phyloP scores from a whole-genome alignment of 495 filamentous ascomycete species.

The Neurospora sp. region DNA sequence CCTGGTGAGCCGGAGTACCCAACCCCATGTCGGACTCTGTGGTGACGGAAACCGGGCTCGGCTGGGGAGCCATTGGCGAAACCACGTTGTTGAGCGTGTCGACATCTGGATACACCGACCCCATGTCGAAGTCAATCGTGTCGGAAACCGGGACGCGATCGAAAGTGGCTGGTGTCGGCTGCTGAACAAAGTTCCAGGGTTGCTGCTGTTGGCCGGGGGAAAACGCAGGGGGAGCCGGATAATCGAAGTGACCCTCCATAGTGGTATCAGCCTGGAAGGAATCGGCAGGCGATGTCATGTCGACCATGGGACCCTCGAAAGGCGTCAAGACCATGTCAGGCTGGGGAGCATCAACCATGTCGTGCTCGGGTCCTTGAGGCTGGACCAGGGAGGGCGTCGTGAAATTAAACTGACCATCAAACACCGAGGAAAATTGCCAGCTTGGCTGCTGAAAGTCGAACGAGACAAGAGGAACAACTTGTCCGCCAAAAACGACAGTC shows the following conservation, averaged over 20 bases:
- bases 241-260: neutral
- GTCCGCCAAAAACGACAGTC: neutral
- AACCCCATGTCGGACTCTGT: neutral
- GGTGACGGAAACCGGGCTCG: neutral
- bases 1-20: neutral
- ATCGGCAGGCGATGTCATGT: neutral
- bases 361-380: neutral
- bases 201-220: neutral
- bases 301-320: neutral
- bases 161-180: neutral
- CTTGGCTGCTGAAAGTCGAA: neutral
- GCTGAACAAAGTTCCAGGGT: neutral
- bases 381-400: neutral
- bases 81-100: neutral
- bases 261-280: neutral
- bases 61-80: neutral
- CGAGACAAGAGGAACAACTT: neutral
- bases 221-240: neutral
- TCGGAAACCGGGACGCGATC: neutral
- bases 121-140: neutral
- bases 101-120: neutral
- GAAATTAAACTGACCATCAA: neutral
- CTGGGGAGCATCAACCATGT: neutral
- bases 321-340: neutral
- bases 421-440: neutral